A percentile compares a stretch with the other conserved stretches of the same genome.
Evolutionary conservation across 2,329 filamentous ascomycete species (phyloP).

Genomic region (Penicillium sp.): DNA sequence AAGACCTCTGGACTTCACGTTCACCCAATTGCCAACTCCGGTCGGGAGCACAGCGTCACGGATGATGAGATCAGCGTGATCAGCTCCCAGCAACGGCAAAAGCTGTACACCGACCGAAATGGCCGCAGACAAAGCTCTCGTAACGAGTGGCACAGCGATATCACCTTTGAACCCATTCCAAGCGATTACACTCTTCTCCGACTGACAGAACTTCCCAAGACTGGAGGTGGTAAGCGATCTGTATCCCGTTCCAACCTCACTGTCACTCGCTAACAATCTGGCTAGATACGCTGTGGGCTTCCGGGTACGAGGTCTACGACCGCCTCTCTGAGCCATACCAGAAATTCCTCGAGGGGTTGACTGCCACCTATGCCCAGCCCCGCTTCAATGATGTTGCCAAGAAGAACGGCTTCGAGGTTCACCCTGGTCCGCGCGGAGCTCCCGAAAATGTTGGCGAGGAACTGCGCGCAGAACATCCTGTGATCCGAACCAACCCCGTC

Average conservation of each 20-base stretch:
- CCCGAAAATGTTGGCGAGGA: conserved; percentile 57
- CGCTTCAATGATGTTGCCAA: conserved; percentile 32
- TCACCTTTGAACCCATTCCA: conserved; percentile 49
- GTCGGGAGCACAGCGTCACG: conserved; percentile 45
- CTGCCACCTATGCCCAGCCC: conserved; percentile 34
- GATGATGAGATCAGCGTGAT: conserved; percentile 53
- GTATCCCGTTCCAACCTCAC: too few relatives aligned
- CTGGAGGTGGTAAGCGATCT: conserved; percentile 38
- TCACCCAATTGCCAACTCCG: conserved; percentile 50
- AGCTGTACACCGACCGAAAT: conserved; percentile 39
- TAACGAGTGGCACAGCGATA: conserved; percentile 50
- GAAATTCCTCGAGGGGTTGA: conserved; percentile 41
- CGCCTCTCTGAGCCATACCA: conserved; percentile 40
- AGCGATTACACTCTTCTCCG: conserved; percentile 50
- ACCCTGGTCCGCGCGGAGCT: conserved; percentile 43
- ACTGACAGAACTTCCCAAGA: conserved; percentile 42
- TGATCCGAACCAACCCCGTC: conserved; percentile 54
- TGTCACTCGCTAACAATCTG: not conserved
- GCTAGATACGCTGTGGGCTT: conserved; percentile 45
- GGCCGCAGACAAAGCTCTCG: conserved; percentile 29
- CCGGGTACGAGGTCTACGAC: conserved; percentile 45
- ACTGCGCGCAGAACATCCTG: conserved; percentile 47
- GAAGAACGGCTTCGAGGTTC: conserved; percentile 30
- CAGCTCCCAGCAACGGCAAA: conserved; percentile 41
- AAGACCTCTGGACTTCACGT: conserved; percentile 46